Percentiles rank a stretch among this genome's conserved stretches.
Evolutionary conservation across 2,329 filamentous ascomycete species (phyloP).

Genomic region (Hyphodiscus sp.): DNA sequence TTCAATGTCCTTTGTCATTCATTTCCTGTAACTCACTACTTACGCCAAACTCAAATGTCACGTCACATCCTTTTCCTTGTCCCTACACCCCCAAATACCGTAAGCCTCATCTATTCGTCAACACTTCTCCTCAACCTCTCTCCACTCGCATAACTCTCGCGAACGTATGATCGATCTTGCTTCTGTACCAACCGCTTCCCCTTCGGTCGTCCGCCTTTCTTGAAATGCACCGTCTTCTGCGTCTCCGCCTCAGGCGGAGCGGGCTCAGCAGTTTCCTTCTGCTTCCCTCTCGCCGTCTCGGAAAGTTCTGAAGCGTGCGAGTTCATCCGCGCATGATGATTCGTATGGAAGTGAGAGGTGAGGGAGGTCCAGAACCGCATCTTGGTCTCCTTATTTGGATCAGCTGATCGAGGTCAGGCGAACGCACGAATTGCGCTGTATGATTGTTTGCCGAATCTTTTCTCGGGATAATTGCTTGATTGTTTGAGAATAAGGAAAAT

Average conservation of each 20-base stretch:
- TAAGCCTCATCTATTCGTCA: not conserved
- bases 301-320: not conserved
- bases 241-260: not conserved
- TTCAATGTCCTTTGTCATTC: not conserved
- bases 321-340: not conserved
- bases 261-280: not conserved
- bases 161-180: not conserved
- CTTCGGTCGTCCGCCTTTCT: not conserved
- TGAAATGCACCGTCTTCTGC: not conserved
- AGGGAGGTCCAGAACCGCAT: not conserved
- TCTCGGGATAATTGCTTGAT: too few species aligned
- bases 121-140: not conserved
- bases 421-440: too few species aligned
- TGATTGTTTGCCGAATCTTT: too few species aligned
- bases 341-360: not conserved
- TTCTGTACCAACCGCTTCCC: not conserved
- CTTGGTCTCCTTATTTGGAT: not conserved
- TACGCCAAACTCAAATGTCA: too few species aligned
- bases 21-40: not conserved
- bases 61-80: not conserved
- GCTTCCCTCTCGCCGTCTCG: not conserved
- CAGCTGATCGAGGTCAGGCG: too few species aligned
- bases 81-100: not conserved
- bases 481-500: too few species aligned
- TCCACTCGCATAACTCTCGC: not conserved